Conservation (phyloP, 2,329 filamentous ascomycete genomes). For the Aspergillus vadensis region DNA sequence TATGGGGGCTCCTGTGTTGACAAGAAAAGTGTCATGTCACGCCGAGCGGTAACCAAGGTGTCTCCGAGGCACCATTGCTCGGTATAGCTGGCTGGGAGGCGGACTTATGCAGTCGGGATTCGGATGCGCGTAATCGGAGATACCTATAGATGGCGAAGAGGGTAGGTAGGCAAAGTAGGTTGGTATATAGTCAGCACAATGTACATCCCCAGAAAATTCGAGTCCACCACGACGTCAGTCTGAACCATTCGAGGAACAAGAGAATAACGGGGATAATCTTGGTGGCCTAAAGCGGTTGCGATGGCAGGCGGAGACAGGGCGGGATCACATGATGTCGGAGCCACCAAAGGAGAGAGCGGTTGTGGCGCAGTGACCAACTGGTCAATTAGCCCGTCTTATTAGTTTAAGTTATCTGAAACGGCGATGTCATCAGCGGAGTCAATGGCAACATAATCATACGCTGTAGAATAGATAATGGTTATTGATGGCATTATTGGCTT, state of each 20-base stretch:
- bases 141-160: neutral
- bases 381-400: too few species aligned
- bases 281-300: slow-evolving; percentile 22
- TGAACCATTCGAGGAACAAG: slow-evolving; percentile 6
- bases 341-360: neutral
- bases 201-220: neutral
- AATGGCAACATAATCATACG: neutral
- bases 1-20: slow-evolving; percentile 20
- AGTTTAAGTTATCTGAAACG: slow-evolving; percentile 11
- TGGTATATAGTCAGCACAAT: neutral
- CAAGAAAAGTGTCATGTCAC: slow-evolving; percentile 29
- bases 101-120: neutral
- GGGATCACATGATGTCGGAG: slow-evolving; percentile 24
- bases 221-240: slow-evolving; percentile 8
- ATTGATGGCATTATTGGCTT: neutral
- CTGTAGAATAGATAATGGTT: neutral
- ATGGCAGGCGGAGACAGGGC: slow-evolving; percentile 17
- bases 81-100: slow-evolving; percentile 7
- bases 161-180: neutral
- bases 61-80: slow-evolving; percentile 23
- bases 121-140: neutral
- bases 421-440: slow-evolving; percentile 14
- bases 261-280: slow-evolving; percentile 11
- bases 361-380: slow-evolving; percentile 1
- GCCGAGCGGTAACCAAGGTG: slow-evolving; percentile 18